Percentiles rank a stretch among this genome's conserved stretches.
Conservation (phyloP, 1,139 yeast species). For the Geotrichum europaeum region DNA sequence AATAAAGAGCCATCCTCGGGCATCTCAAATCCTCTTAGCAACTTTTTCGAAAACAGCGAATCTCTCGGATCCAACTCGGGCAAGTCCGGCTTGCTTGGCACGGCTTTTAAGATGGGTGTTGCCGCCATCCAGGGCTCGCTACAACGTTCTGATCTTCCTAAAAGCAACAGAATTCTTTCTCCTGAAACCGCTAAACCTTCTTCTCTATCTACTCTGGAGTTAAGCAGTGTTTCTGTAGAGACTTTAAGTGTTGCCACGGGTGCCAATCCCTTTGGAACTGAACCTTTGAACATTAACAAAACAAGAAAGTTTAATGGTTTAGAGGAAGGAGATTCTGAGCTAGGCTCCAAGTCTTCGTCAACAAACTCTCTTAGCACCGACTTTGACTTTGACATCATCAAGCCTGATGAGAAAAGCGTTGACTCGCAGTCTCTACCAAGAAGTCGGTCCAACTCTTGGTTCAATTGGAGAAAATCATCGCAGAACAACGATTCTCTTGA, state of each 20-base stretch:
- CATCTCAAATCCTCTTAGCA: neutral
- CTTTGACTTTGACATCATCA: slow-evolving; percentile 27
- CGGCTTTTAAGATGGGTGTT: slow-evolving; percentile 5
- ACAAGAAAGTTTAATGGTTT: slow-evolving; percentile 14
- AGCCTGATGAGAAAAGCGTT: slow-evolving; percentile 21
- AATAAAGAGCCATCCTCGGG: neutral
- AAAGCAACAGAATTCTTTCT: neutral
- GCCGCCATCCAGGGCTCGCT: slow-evolving; percentile 5
- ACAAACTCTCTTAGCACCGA: slow-evolving; percentile 14
- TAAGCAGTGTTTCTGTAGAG: neutral
- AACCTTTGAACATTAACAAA: neutral
- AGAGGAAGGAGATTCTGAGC: slow-evolving; percentile 18
- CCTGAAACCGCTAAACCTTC: neutral
- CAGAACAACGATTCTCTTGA: neutral
- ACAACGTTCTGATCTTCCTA: neutral
- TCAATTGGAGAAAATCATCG: neutral
- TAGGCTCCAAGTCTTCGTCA: slow-evolving; percentile 15
- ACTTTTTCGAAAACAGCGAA: neutral
- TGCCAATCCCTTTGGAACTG: neutral
- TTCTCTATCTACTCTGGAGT: neutral
- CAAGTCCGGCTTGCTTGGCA: neutral
- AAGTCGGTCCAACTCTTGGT: slow-evolving; percentile 1
- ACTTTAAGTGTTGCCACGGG: neutral
- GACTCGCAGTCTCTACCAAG: neutral
- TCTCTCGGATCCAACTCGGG: neutral